Base-by-base conservation (phyloP, 768 basidiomycete species). In the Pholiota microspora region DNA sequence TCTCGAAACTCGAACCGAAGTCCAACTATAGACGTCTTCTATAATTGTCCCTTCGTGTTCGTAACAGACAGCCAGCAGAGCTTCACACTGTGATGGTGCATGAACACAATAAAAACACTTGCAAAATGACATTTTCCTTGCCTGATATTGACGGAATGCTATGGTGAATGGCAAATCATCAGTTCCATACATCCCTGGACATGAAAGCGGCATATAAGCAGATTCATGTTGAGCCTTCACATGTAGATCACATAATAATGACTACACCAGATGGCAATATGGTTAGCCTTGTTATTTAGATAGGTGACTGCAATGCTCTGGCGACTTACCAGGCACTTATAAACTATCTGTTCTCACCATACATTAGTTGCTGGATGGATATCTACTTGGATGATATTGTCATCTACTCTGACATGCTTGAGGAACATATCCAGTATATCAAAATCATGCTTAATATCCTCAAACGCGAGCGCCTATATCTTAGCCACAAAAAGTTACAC, bases 241-340 rank as follows among this genome's bases (percentile, higher is more conserved):
- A 61, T 45, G 57, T 61, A 7, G 18, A 49, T 12, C n/a, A 42
- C 2, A 56, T 57, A 0, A 34, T 55, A 0, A 35, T 59, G 2
- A 42, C 57, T 1, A 61, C 57, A 7, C 57, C 57, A 1, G 51
- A 56, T 29, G 56, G 59, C 0, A 57, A 54, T n/a, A 58, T 58
- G 53, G 27, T 54, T 7, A 57, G 56, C 31, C 18, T 25, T 4
- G 59, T 60, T 0, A 36, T 60, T 0, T 56, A 60, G 23, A 40
- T 45, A 0, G 59, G 60, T 0, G 60, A 64, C 34, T 59, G 56
- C 23, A 64, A 64, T 49, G 61, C 40, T 0, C 57, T 53, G 0
- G 62, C 73, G 0, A 78, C 75, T 0, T 79, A 70, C 52, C 76
- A 78, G 49, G 42, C 66, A 0, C 59, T 78, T 0, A 74, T 77